These are phyloP conservation scores for Bocquillonia castaneifolia DNA, from an alignment of 441 rosid species.

Conservation along the genomic window DNA sequence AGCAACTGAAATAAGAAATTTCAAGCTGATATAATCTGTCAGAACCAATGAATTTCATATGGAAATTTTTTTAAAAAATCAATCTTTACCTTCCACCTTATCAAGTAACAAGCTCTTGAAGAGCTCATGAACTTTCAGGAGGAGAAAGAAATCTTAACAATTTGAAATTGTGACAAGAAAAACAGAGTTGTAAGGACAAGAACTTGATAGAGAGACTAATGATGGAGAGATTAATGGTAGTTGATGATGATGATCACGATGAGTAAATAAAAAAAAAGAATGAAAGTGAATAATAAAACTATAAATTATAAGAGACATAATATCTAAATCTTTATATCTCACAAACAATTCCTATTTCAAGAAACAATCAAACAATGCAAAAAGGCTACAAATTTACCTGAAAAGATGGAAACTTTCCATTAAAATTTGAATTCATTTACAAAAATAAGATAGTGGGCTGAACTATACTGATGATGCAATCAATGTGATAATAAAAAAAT, in stretches of 20 bases:
- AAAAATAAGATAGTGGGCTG: too few relatives aligned
- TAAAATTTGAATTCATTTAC: too few relatives aligned
- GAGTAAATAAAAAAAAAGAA: slow-evolving; percentile 7
- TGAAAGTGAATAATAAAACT: neutral
- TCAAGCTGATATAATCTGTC: neutral
- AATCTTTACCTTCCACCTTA: neutral
- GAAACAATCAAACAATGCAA: neutral
- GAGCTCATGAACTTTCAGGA: neutral
- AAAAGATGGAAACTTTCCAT: slow-evolving; percentile 11
- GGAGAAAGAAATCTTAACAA: neutral
- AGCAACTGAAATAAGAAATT: slow-evolving; percentile 7
- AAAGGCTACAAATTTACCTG: slow-evolving; percentile 28
- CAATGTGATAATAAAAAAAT: too few relatives aligned
- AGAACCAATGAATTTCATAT: neutral
- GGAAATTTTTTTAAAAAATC: too few relatives aligned
- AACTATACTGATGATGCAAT: too few relatives aligned
- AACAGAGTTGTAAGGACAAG: neutral
- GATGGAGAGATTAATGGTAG: neutral
- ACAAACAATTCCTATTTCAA: slow-evolving; percentile 8
- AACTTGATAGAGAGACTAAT: neutral
- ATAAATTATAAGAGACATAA: neutral
- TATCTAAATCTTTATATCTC: slow-evolving; percentile 25
- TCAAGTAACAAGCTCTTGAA: neutral
- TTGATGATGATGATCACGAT: slow-evolving; percentile 11
- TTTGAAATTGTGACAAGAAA: neutral